Conservation (phyloP, 2,329 filamentous ascomycete species). For the Ophiostoma tasmaniense region DNA sequence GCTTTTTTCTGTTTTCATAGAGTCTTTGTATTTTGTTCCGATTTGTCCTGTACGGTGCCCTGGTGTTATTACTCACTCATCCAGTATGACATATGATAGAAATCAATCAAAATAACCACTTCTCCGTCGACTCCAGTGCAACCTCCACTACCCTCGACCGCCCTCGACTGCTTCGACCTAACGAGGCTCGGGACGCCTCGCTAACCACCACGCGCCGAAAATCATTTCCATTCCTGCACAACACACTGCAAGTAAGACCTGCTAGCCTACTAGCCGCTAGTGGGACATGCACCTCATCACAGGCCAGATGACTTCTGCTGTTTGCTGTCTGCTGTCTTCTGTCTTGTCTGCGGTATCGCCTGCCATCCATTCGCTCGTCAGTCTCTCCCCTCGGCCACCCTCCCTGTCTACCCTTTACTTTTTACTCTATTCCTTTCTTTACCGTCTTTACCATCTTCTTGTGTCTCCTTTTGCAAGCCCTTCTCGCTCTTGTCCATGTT, state of each 20-base stretch:
- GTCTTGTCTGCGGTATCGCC: neutral
- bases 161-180: neutral
- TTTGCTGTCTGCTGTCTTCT: no score
- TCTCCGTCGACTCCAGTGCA: no score
- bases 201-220: neutral
- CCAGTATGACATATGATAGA: no score
- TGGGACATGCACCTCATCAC: slow-evolving; percentile 1
- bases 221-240: neutral
- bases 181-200: neutral
- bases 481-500: neutral
- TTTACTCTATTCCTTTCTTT: no score
- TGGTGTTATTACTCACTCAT: no score
- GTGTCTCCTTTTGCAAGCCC: neutral
- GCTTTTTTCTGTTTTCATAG: no score
- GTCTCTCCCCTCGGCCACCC: neutral
- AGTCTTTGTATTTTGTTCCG: no score
- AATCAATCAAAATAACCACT: no score
- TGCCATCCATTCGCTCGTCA: neutral
- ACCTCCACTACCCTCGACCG: no score
- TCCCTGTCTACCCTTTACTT: neutral
- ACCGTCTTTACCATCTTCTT: no score
- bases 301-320: no score
- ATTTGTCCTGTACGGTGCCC: no score
- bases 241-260: neutral
- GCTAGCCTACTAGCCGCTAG: neutral